Percentiles rank a stretch among this genome's conserved stretches.
Evolutionary conservation across 2,329 filamentous ascomycete species (phyloP).

Genomic region (Myriosclerotinia curreyana): DNA sequence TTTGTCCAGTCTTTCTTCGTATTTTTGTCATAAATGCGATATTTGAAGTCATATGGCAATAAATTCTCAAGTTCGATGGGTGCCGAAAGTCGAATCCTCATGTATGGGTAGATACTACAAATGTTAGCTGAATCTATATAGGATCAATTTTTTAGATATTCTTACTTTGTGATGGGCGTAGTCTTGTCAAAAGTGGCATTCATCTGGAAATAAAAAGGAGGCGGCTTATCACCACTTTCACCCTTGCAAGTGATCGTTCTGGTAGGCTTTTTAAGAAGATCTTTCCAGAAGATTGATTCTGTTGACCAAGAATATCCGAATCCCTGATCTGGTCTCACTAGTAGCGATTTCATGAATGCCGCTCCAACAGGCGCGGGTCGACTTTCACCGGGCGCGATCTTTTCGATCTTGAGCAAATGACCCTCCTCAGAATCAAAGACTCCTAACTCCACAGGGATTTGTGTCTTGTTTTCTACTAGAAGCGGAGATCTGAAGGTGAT

Average conservation of each 20-base stretch:
- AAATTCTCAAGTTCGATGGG: constrained; percentile 94
- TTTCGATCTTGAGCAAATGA: constrained; percentile 94
- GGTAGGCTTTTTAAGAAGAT: constrained; percentile 79
- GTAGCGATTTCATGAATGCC: constrained; percentile 80
- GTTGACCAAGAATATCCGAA: constrained; percentile 96
- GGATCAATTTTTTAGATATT: not conserved
- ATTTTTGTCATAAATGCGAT: constrained; percentile 97
- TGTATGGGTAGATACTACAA: constrained; percentile 78
- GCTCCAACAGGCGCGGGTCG: constrained; percentile 89
- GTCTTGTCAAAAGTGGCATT: constrained; percentile 81
- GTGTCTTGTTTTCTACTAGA: constrained; percentile 90
- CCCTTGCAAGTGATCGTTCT: constrained; percentile 85
- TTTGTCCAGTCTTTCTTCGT: constrained; percentile 99
- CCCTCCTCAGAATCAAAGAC: constrained; percentile 85
- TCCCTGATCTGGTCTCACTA: constrained; percentile 88
- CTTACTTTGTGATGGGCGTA: constrained; percentile 73
- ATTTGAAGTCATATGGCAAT: constrained; percentile 97
- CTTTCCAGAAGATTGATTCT: constrained; percentile 88
- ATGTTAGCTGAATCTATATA: constrained; percentile 37
- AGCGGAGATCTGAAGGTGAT: constrained; percentile 92
- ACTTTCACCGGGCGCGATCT: constrained; percentile 87
- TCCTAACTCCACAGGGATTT: constrained; percentile 91
- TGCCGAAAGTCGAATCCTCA: constrained; percentile 87
- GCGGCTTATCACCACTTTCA: constrained; percentile 71
- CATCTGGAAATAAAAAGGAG: constrained; percentile 95